Base-by-base conservation (phyloP, 768 basidiomycete genomes). In the Lentinula detonsa region DNA sequence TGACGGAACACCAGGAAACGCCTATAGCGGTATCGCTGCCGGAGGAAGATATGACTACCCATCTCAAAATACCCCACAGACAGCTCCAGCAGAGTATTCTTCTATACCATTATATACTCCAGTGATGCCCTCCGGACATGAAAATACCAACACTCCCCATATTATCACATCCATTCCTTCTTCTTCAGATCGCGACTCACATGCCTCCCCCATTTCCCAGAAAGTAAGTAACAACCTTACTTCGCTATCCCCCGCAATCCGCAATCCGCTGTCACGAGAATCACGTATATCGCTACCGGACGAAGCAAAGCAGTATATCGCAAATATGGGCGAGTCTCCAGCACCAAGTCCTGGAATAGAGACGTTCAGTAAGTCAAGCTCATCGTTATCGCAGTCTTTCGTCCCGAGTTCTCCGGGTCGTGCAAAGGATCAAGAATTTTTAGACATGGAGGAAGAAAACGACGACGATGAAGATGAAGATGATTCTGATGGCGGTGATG, bases 261-360 rank as follows among this genome's bases (percentile, higher is more conserved):
- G 34, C 3, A 23, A 33, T 54, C 42, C 65, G 5, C 65, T 76
- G 16, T 81, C 83, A n/a, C 81, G 86, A 59, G 86, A 87, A 55
- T 91, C 88, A 8, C 80, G 81, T 23, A 82, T 87, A 54, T 84
- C 86, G 37, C 77, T 91, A 40, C 88, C 91, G 1, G 89, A 91
- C 59, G 91, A 93, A 70, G 87, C 90, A 15, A 83, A 78, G 64
- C 84, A 81, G 52, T 91, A 90, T 67, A 86, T 90, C 60, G 78
- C 83, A 40, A 83, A 80, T 65, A 85, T 89, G 81, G 73, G 73
- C 40, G 88, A 90, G 60, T 86, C 85, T 4, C 86, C 89, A 2
- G 68, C 75, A 7, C 73, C 81, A 31, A 87, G 83, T 66, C 84
- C 87, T 5, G 71, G 72, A 48, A 70, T 73, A 9, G 76, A 79